These are phyloP conservation scores for Boletus tylopilopsis DNA, from an alignment of 768 basidiomycete genomes.

Conservation along the genomic window DNA sequence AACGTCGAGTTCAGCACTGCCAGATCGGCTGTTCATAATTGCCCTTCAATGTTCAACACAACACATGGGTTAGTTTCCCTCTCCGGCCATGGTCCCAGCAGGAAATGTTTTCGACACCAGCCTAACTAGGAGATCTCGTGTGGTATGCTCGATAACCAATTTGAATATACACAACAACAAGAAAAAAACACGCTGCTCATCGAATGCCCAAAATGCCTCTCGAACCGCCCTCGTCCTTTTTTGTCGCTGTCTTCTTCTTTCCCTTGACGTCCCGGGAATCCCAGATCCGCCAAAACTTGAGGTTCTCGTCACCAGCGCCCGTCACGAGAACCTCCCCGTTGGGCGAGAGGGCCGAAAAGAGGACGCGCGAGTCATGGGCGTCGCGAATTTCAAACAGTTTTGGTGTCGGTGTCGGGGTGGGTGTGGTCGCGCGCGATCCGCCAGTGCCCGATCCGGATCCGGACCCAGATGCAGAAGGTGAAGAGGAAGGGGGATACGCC, in stretches of 20 bases:
- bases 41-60: too few species aligned
- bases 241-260: constrained; percentile 27
- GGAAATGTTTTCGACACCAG: too few species aligned
- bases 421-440: constrained; percentile 14
- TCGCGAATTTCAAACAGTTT: constrained; percentile 63
- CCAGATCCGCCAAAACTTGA: constrained; percentile 96
- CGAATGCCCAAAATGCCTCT: constrained; percentile 37
- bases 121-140: too few species aligned
- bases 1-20: too few species aligned
- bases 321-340: constrained; percentile 91
- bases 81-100: too few species aligned
- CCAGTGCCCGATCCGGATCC: constrained; percentile 22
- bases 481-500: constrained; percentile 58
- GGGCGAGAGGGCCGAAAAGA: constrained; percentile 82
- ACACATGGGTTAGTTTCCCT: too few species aligned
- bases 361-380: constrained; percentile 88
- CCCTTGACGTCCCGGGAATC: constrained; percentile 45
- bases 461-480: constrained; percentile 61
- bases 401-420: constrained; percentile 13
- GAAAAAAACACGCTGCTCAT: constrained; percentile 10
- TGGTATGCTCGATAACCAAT: too few species aligned
- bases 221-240: constrained; percentile 33
- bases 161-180: not conserved
- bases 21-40: too few species aligned
- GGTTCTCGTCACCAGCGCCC: constrained; percentile 90